These are phyloP conservation scores for Mortierella sp. DNA, from an alignment of 371 early-diverging fungal genomes.

Conservation along the genomic window DNA sequence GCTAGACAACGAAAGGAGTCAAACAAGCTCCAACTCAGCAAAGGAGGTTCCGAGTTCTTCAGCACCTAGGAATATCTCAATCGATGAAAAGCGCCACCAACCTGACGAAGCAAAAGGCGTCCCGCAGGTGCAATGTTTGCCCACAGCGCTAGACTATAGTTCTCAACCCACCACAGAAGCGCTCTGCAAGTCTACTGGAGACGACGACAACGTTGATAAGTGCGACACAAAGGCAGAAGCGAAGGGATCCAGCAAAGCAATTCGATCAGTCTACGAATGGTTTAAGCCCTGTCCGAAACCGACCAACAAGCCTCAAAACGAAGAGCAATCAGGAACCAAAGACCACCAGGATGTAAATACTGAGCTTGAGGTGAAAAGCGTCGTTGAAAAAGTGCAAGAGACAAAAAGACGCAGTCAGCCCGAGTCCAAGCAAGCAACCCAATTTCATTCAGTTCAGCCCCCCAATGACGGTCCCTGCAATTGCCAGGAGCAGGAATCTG, in stretches of 20 bases:
- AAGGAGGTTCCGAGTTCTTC: not conserved
- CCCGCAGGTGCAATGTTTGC: not conserved
- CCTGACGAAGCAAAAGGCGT: not conserved
- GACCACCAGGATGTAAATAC: too few relatives aligned
- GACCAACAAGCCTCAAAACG: too few relatives aligned
- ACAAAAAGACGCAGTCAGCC: too few relatives aligned
- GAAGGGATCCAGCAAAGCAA: not conserved
- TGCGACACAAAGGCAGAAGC: slow-evolving; percentile 2
- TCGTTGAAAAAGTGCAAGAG: too few relatives aligned
- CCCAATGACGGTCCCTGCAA: too few relatives aligned
- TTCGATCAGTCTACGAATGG: too few relatives aligned
- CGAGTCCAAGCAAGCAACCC: too few relatives aligned
- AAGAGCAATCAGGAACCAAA: too few relatives aligned
- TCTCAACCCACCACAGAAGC: not conserved
- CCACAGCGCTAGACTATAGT: not conserved
- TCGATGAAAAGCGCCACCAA: not conserved
- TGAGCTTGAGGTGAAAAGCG: too few relatives aligned
- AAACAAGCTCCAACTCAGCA: slow-evolving; percentile 6
- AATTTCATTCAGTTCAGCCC: too few relatives aligned
- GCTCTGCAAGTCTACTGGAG: not conserved
- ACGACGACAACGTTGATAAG: not conserved
- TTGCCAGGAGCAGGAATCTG: too few relatives aligned
- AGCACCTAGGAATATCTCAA: not conserved
- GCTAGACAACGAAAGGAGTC: not conserved
- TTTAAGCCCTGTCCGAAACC: too few relatives aligned